Conservation (phyloP, 139 green algal species). For the Picochlorum sp. region DNA sequence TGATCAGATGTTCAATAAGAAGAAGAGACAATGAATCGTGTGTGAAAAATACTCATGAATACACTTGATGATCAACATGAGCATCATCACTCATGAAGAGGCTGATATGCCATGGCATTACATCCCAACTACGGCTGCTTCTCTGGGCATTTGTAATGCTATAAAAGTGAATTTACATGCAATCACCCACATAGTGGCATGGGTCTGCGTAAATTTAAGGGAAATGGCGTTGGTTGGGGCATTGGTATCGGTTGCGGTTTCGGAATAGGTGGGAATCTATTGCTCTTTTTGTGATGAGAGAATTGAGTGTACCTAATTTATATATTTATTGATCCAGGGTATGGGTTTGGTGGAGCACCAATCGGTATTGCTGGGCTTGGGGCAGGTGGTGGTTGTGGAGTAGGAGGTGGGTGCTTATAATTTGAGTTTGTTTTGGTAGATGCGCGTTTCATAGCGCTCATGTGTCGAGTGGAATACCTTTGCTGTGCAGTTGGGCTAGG, state of each 20-base stretch:
- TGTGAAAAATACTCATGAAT: no score
- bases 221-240: conserved; percentile 11
- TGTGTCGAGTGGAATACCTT: background rate
- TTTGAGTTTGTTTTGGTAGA: background rate
- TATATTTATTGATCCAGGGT: conserved; percentile 9
- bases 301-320: background rate
- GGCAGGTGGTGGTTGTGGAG: conserved; percentile 22
- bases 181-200: background rate
- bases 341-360: conserved; percentile 26
- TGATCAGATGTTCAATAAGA: no score
- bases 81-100: no score
- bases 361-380: conserved; percentile 17
- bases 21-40: no score
- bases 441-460: no score
- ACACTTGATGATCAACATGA: no score
- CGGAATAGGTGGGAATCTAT: conserved; percentile 7
- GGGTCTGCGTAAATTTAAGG: conserved; percentile 13
- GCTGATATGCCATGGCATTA: no score
- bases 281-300: background rate
- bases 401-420: conserved; percentile 2
- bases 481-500: conserved; percentile 12
- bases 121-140: no score
- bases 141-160: no score
- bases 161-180: no score
- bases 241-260: conserved; percentile 22